Conservation (phyloP, 2,329 filamentous ascomycete species). For the Penicillium sclerotiorum region DNA sequence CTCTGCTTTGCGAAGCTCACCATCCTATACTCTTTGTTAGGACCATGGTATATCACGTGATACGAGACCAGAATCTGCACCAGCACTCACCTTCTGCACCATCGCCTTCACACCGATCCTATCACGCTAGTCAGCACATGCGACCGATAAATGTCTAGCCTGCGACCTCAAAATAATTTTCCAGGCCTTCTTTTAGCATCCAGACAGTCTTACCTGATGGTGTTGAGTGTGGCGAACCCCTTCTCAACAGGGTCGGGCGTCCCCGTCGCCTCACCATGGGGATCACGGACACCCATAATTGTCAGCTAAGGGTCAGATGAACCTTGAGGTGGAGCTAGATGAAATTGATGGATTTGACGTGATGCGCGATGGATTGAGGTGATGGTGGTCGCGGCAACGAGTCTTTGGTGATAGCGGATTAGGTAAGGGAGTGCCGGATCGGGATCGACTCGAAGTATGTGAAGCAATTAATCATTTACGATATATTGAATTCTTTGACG, state of each 20-base stretch:
- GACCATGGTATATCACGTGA: slow-evolving; percentile 40
- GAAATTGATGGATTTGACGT: slow-evolving; percentile 1
- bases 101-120: slow-evolving; percentile 69
- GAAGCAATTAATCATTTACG: no score
- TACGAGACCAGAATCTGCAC: slow-evolving; percentile 19
- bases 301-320: not conserved
- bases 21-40: slow-evolving; percentile 58
- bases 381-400: not conserved
- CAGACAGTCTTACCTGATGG: slow-evolving; percentile 65
- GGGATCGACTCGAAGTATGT: not conserved
- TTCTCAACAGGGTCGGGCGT: slow-evolving; percentile 68
- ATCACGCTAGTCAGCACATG: slow-evolving; percentile 34
- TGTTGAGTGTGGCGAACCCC: slow-evolving; percentile 81
- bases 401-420: not conserved
- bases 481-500: no score
- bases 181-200: not conserved
- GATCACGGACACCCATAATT: slow-evolving; percentile 60
- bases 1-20: slow-evolving; percentile 85
- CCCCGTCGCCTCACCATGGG: slow-evolving; percentile 54
- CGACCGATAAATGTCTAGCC: slow-evolving; percentile 36
- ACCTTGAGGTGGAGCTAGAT: not conserved
- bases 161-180: slow-evolving; percentile 5
- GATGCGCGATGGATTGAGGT: slow-evolving; percentile 14
- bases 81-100: slow-evolving; percentile 65
- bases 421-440: slow-evolving; percentile 2